phyloP scores from a whole-genome alignment of 805 yeast genomes.

The Sugiyamaella boreocaroliniensis region DNA sequence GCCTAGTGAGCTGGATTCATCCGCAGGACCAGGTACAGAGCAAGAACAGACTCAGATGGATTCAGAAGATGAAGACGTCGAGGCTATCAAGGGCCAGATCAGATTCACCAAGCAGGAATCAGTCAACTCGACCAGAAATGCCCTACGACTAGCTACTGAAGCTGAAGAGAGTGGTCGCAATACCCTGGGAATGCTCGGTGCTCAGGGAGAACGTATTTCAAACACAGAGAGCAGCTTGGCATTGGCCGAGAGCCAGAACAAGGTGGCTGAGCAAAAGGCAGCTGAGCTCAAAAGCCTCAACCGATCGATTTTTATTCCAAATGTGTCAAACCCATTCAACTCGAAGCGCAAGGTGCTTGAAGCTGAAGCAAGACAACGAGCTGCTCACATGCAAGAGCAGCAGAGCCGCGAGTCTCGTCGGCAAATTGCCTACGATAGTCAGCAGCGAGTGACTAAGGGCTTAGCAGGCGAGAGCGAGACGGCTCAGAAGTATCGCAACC shows the following conservation, averaged over 20 bases:
- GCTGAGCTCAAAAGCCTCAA: constrained; percentile 71
- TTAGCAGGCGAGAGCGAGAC: constrained; percentile 31
- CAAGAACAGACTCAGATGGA: constrained; percentile 15
- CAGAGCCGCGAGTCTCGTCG: constrained; percentile 55
- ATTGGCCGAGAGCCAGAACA: constrained; percentile 72
- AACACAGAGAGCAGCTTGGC: constrained; percentile 72
- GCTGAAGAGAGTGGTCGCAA: constrained; percentile 72
- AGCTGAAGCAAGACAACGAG: constrained; percentile 62
- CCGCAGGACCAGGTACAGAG: constrained; percentile 1
- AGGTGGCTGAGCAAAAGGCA: constrained; percentile 77
- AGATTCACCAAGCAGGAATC: constrained; percentile 82
- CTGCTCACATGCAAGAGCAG: constrained; percentile 57
- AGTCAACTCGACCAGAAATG: constrained; percentile 76
- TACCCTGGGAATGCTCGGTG: constrained; percentile 85
- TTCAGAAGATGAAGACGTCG: constrained; percentile 79
- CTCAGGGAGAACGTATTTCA: constrained; percentile 83
- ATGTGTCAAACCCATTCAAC: constrained; percentile 81
- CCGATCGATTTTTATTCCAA: constrained; percentile 74
- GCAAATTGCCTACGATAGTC: constrained; percentile 52
- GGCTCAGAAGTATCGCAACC: constrained; percentile 27
- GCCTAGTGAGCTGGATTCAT: constrained; percentile 19
- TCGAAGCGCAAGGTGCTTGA: constrained; percentile 66
- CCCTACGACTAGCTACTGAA: constrained; percentile 61
- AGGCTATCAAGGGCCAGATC: constrained; percentile 74
- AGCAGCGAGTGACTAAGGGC: constrained; percentile 58